Evolutionary conservation across 345 rosid genomes (phyloP).

Genomic region (Eucalyptus regnans): DNA sequence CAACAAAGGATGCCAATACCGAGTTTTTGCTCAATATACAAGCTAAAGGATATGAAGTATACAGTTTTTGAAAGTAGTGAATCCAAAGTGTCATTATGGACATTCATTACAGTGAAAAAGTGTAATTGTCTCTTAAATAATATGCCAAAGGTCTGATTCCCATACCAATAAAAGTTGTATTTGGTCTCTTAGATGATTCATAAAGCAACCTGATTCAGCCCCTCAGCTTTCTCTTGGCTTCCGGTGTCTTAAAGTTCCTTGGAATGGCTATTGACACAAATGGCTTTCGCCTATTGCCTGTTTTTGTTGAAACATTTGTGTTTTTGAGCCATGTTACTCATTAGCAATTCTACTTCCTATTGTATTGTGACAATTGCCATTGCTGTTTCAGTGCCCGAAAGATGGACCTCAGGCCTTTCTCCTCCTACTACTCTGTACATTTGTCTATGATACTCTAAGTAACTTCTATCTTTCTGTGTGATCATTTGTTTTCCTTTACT

Average conservation of each 20-base stretch:
- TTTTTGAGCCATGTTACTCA: neutral
- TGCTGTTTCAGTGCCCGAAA: neutral
- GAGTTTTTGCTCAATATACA: neutral
- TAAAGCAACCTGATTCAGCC: neutral
- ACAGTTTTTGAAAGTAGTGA: neutral
- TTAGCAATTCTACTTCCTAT: neutral
- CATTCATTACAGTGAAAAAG: neutral
- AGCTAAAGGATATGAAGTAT: neutral
- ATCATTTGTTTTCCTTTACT: neutral
- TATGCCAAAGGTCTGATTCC: neutral
- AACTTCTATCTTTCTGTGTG: neutral
- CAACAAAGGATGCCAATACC: neutral
- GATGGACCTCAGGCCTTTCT: neutral
- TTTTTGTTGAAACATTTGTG: neutral
- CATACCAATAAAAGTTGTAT: neutral
- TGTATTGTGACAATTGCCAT: neutral
- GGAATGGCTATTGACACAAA: neutral
- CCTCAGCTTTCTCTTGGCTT: neutral
- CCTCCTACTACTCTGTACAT: neutral
- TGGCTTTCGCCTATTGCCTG: neutral
- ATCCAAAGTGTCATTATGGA: neutral
- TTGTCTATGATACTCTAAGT: neutral
- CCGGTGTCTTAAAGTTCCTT: neutral
- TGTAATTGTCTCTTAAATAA: neutral
- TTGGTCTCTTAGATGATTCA: neutral